Evolutionary conservation across 2,329 filamentous ascomycete species (phyloP), one percentile per base, ranked within the genome.

Genomic region (Pseudogymnoascus pannorum): DNA sequence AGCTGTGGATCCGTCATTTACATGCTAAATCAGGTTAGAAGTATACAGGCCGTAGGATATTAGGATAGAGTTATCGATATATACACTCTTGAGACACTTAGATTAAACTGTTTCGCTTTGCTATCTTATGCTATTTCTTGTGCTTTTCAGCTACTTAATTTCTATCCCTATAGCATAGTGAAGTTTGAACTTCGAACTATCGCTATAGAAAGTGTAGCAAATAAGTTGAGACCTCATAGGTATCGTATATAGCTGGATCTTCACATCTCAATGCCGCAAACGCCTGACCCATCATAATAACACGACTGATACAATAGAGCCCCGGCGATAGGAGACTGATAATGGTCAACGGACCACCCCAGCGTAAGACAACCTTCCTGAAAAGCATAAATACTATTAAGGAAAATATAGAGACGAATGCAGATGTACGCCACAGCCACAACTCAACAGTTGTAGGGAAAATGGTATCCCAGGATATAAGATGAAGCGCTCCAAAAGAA

Each of bases 401-500:
- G 2, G 67, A 67, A 20, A 69, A 31, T 24, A 72, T 68, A 1
- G 70, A 72, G 2, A 66, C 62, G 22, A 72, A 64, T 12, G 68
- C 67, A 12, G 69, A 63, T 31, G 48, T 62, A 8, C 71, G 67
- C 72, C 72, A 73, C 1, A 72, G 64, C 69, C 68, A 72, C 7
- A 63, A 58, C 40, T 73, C 70, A 8, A 69, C 51, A 11, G 63
- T 33, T 5, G 70, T 72, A 11, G 71, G 71, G 59, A 73, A 73
- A 1, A 60, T 61, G 5, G 68, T 65, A 58, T 71, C 62, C 70
- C 69, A 74, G 7, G 68, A 71, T 42, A 71, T 68, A 9, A 72
- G 65, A 60, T 73, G 70, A 16, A 73, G 64, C 11, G 70, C 71
- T 12, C 66, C 66, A 60, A 73, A 72, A 0, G 70, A 70, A 1